Percentiles rank a stretch among this genome's conserved stretches.
These are phyloP conservation scores for Dioscorea dumetorum DNA, from an alignment of 106 monocot species.

Conservation along the genomic window DNA sequence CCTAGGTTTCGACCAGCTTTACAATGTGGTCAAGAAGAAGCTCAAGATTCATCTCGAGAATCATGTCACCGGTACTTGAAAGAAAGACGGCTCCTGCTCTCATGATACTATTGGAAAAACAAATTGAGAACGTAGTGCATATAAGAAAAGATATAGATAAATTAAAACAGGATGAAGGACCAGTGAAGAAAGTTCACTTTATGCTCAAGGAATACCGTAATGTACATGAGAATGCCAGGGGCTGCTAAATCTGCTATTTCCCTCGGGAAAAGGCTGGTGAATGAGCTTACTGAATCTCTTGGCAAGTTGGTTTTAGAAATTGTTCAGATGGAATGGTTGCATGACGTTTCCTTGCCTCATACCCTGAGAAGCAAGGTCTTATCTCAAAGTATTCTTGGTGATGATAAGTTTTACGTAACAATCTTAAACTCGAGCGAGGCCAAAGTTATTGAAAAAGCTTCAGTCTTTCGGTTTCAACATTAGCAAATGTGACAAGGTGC, in stretches of 20 bases:
- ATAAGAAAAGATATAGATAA: constrained; percentile 35
- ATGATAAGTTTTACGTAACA: constrained; percentile 40
- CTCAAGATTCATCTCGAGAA: constrained; percentile 50
- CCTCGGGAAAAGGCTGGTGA: constrained; percentile 57
- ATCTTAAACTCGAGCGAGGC: constrained; percentile 57
- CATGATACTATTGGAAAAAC: constrained; percentile 45
- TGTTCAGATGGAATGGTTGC: constrained; percentile 86
- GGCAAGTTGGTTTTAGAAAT: constrained; percentile 60
- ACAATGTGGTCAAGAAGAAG: constrained; percentile 59
- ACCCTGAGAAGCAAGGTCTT: constrained; percentile 35
- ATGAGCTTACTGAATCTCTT: constrained; percentile 62
- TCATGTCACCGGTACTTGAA: constrained; percentile 52
- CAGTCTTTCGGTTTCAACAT: constrained; percentile 59
- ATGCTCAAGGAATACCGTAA: constrained; percentile 94
- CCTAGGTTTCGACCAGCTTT: constrained; percentile 66
- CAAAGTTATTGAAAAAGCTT: constrained; percentile 65
- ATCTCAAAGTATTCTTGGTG: constrained; percentile 39
- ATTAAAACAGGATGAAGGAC: constrained; percentile 30
- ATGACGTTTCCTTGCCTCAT: constrained; percentile 49
- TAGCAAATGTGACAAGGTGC: constrained; percentile 54
- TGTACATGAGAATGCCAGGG: constrained; percentile 77
- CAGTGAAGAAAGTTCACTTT: constrained; percentile 43
- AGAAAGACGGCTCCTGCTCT: constrained; percentile 60
- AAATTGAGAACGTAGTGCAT: constrained; percentile 37
- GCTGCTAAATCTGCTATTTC: constrained; percentile 64